Evolutionary conservation across 208 protist genomes (phyloP).

Genomic region (Histomonas meleagridis): DNA sequence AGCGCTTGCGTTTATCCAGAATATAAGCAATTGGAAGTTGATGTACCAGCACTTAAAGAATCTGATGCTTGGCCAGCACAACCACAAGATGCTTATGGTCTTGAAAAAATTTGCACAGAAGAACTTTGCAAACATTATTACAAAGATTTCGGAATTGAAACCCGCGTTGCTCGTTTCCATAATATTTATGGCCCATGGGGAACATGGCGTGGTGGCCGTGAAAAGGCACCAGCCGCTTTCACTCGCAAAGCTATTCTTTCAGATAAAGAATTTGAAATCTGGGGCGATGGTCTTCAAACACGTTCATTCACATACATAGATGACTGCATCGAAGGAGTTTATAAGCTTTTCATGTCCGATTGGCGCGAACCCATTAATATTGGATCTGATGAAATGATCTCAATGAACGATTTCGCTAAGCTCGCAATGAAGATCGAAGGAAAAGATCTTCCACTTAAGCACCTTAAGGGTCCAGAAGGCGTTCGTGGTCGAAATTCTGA

Average conservation of each 20-base stretch:
- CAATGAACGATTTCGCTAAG: constrained; percentile 63
- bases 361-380: constrained; percentile 62
- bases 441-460: constrained; percentile 58
- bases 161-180: constrained; percentile 65
- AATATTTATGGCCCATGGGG: constrained; percentile 68
- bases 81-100: constrained; percentile 58
- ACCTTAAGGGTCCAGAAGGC: constrained; percentile 61
- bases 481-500: constrained; percentile 65
- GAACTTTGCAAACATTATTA: constrained; percentile 60
- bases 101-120: constrained; percentile 65
- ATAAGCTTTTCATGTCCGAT: constrained; percentile 56
- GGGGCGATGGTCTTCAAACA: constrained; percentile 66
- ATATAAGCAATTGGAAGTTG: constrained; percentile 55
- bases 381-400: constrained; percentile 63
- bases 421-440: constrained; percentile 55
- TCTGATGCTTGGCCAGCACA: constrained; percentile 64
- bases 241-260: constrained; percentile 59
- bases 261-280: constrained; percentile 59
- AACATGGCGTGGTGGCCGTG: constrained; percentile 65
- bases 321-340: constrained; percentile 61
- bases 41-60: constrained; percentile 57
- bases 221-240: constrained; percentile 69
- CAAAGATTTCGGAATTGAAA: constrained; percentile 51
- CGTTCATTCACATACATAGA: constrained; percentile 65
- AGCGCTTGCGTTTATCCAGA: constrained; percentile 68